phyloP scores from a whole-genome alignment of 2,329 filamentous ascomycete genomes.

The Trichophyton mentagrophytes region DNA sequence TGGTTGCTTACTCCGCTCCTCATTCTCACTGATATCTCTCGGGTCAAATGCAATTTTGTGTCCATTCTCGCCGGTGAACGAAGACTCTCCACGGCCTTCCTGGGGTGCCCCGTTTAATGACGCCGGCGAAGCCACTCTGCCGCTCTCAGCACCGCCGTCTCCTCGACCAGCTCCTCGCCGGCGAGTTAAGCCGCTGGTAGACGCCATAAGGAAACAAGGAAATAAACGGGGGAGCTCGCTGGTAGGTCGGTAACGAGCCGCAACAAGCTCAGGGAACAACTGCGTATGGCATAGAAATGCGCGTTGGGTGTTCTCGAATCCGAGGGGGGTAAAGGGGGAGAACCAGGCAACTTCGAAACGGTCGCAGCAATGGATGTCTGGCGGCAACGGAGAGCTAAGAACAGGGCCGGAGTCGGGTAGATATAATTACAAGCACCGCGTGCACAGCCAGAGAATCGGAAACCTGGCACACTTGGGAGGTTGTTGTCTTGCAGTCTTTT shows the following conservation, averaged over 20 bases:
- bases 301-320: not conserved
- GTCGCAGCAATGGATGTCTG: conserved; percentile 14
- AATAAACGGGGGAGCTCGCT: conserved; percentile 10
- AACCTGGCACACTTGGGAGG: not conserved
- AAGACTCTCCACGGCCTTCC: conserved; percentile 55
- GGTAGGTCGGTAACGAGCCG: conserved; percentile 5
- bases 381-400: not conserved
- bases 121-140: conserved; percentile 53
- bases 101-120: conserved; percentile 47
- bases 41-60: conserved; percentile 98
- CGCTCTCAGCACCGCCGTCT: conserved; percentile 47
- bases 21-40: conserved; percentile 91
- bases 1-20: conserved; percentile 91
- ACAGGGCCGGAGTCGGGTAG: not conserved
- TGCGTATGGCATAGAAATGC: conserved; percentile 6
- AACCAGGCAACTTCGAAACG: conserved; percentile 13
- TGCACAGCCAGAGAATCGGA: not conserved
- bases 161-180: conserved; percentile 53
- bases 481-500: not conserved
- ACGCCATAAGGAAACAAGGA: conserved; percentile 41
- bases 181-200: conserved; percentile 59
- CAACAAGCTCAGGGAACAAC: conserved; percentile 11
- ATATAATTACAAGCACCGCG: not conserved
- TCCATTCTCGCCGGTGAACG: conserved; percentile 81
- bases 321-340: conserved; percentile 4